These are phyloP conservation scores for Fagopyrum tataricum DNA, from an alignment of 148 eudicot species.

Conservation along the genomic window DNA sequence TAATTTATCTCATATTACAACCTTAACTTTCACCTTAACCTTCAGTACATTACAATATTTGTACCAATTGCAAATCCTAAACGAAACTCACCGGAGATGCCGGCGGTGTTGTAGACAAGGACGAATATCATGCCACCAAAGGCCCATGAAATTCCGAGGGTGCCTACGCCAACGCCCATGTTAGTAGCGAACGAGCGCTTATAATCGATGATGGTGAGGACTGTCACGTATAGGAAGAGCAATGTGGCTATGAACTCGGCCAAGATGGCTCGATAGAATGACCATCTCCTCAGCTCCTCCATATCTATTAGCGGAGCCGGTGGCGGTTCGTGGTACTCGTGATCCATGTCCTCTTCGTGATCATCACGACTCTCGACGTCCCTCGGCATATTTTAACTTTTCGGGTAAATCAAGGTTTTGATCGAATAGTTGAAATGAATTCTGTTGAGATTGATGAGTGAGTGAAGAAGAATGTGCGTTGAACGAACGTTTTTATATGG, in stretches of 20 bases:
- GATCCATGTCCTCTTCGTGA: neutral
- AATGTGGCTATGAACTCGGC: constrained; percentile 56
- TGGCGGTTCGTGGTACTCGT: constrained; percentile 52
- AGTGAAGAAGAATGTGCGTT: neutral
- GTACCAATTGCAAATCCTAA: neutral
- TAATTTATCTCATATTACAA: no score
- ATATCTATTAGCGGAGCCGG: constrained; percentile 33
- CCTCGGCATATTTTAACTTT: neutral
- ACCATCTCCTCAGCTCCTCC: constrained; percentile 40
- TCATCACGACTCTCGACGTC: neutral
- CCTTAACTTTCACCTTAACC: neutral
- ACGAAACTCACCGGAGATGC: constrained; percentile 34
- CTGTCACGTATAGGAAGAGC: constrained; percentile 44
- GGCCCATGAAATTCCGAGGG: constrained; percentile 61
- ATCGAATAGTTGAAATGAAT: neutral
- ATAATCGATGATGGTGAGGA: constrained; percentile 48
- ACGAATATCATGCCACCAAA: constrained; percentile 39
- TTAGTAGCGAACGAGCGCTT: constrained; percentile 29
- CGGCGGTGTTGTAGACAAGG: constrained; percentile 49
- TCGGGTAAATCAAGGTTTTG: neutral
- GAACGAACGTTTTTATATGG: neutral
- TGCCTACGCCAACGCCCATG: constrained; percentile 39
- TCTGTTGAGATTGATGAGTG: neutral
- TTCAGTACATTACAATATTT: neutral
- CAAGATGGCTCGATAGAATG: constrained; percentile 41